Evolutionary conservation across 139 green algal genomes (phyloP), one percentile per base, ranked within the genome.

Genomic region (Auxenochlorella pyrenoidosa): DNA sequence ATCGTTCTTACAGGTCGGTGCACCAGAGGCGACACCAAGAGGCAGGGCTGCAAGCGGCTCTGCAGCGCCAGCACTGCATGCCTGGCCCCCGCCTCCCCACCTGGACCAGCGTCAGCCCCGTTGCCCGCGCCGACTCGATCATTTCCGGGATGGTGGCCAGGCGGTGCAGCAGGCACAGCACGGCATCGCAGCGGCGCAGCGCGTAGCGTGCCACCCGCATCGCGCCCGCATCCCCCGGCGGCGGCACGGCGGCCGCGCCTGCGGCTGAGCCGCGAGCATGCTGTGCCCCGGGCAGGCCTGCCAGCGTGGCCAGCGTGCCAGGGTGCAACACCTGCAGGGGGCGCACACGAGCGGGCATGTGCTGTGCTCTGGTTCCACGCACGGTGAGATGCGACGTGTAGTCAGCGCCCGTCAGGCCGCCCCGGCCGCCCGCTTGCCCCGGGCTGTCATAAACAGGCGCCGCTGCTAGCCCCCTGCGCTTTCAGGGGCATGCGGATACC

Each of bases 101-200:
- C 84, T 96, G 91, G 18, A 43, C 18, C 6, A 97, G 36, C 0
- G 91, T 96, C 15, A 98, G 93, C 26, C 96, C 96, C 5, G 96
- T 98, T 5, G 94, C 96, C 8, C 96, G 86, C 0, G 94, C 95
- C 89, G 96, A 92, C 91, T 98, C 95, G 63, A 98, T 86, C 4
- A 87, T 89, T 86, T 98, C 96, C 0, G 93, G 86, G 30, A 98
- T 47, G 16, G 91, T 95, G 34, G 94, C 93, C 90, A 98, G 91
- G 10, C 86, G 90, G 19, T 85, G 60, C 82, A 95, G 90, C 80
- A 98, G 90, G 72, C 63, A 73, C 58, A 47, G 40, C 47, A 96
- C 90, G 18, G 89, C 92, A 21, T 75, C 76, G 77, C 88, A 82
- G 15, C 93, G 89, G 38, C 84, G 63, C 43, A 93, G 18, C n/a